A percentile compares a stretch with the other conserved stretches of the same genome.
Evolutionary conservation across 2,329 filamentous ascomycete genomes (phyloP).

Genomic region (Emericellopsis cladophorae): DNA sequence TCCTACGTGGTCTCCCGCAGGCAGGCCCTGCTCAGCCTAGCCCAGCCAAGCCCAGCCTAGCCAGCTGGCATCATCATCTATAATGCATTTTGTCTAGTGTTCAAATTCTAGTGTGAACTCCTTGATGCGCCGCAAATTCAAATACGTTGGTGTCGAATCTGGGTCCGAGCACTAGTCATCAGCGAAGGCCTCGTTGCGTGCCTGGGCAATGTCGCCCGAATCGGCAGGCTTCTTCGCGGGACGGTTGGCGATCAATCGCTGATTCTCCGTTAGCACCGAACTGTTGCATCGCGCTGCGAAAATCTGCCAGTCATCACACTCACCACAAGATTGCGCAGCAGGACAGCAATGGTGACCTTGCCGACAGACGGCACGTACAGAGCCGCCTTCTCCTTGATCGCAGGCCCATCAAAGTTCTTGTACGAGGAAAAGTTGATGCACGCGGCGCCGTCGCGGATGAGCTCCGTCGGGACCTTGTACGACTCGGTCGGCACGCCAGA

Average conservation of each 20-base stretch:
- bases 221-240: conserved; percentile 21
- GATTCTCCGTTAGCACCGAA: conserved; percentile 9
- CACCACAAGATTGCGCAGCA: conserved; percentile 81
- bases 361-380: conserved; percentile 96
- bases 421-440: conserved; percentile 98
- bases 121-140: too few species aligned
- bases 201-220: conserved; percentile 13
- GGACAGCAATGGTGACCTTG: conserved; percentile 90
- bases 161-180: conserved; percentile 15
- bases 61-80: too few species aligned
- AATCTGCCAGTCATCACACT: conserved; percentile 19
- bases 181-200: conserved; percentile 27
- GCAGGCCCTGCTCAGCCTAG: too few species aligned
- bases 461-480: conserved; percentile 78
- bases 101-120: too few species aligned
- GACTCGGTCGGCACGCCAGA: conserved; percentile 78
- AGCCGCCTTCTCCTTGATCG: conserved; percentile 87
- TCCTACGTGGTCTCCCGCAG: too few species aligned
- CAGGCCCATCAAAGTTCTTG: conserved; percentile 77
- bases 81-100: too few species aligned
- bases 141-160: too few species aligned
- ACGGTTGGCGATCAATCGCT: conserved; percentile 41
- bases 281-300: background rate
- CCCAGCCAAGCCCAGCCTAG: too few species aligned
- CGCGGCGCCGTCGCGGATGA: conserved; percentile 82